phyloP scores from a whole-genome alignment of 805 yeast genomes.

The Wickerhamiella spandovensis region DNA sequence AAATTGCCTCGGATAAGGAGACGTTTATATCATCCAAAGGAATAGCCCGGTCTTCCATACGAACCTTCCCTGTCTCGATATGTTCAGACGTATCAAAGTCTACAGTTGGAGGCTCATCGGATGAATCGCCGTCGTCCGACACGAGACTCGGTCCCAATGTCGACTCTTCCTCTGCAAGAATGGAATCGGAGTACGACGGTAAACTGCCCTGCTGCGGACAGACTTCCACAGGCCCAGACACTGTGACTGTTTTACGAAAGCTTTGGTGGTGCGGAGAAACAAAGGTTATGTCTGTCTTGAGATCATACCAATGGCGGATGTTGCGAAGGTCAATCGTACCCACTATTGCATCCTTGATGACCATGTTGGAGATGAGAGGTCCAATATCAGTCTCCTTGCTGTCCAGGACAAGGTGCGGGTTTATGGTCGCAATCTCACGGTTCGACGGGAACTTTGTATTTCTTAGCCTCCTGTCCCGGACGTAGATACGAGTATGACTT shows the following conservation, averaged over 20 bases:
- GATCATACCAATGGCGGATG: background rate
- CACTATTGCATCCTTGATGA: background rate
- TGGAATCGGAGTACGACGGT: background rate
- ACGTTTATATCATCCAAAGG: background rate
- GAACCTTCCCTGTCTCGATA: background rate
- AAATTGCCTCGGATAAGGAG: background rate
- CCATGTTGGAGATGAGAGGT: background rate
- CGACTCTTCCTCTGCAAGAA: background rate
- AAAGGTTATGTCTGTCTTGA: background rate
- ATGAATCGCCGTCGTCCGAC: background rate
- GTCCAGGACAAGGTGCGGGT: background rate
- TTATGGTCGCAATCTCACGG: background rate
- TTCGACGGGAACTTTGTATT: background rate
- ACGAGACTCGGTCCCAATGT: background rate
- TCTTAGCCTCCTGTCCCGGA: background rate
- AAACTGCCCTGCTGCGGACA: background rate
- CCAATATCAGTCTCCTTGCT: background rate
- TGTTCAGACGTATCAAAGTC: background rate
- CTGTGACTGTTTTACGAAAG: background rate
- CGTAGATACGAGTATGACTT: background rate
- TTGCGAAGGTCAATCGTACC: background rate
- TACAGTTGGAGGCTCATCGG: background rate
- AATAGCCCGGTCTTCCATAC: background rate
- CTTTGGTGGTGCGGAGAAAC: background rate
- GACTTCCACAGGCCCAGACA: background rate